Conservation (phyloP, 1,284 basidiomycete genomes). For the Laetiporus sulphureus region DNA sequence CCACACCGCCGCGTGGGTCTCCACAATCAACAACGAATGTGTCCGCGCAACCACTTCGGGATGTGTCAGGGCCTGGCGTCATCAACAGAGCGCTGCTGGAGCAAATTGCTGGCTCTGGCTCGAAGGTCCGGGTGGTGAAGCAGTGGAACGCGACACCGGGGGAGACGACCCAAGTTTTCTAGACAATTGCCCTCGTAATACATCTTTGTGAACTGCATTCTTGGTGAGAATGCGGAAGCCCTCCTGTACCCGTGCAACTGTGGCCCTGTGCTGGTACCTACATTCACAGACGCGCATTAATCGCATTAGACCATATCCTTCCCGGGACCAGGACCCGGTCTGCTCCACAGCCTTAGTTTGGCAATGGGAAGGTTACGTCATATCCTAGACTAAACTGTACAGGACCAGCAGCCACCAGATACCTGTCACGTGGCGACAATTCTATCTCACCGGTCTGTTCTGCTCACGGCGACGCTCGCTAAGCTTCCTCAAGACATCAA, state of each 20-base stretch:
- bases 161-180: no score
- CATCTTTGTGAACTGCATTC: no score
- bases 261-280: no score
- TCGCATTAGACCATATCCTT: no score
- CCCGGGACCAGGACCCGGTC: no score
- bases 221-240: no score
- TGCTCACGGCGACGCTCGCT: conserved; percentile 10
- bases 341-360: conserved; percentile 3
- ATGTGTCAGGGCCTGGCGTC: conserved; percentile 11
- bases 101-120: conserved; percentile 15
- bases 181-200: no score
- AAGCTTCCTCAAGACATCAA: conserved; percentile 33
- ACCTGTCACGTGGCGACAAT: conserved; percentile 22
- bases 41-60: conserved; percentile 25
- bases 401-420: conserved; percentile 30
- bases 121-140: conserved; percentile 43
- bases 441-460: background rate
- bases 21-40: conserved; percentile 22
- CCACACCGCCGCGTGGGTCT: conserved; percentile 28
- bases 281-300: no score
- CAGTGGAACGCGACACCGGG: conserved; percentile 40
- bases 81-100: conserved; percentile 7
- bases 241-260: no score
- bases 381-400: conserved; percentile 31
- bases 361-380: conserved; percentile 19